phyloP scores from a whole-genome alignment of 495 filamentous ascomycete species.

The Coniosporium apollinis region DNA sequence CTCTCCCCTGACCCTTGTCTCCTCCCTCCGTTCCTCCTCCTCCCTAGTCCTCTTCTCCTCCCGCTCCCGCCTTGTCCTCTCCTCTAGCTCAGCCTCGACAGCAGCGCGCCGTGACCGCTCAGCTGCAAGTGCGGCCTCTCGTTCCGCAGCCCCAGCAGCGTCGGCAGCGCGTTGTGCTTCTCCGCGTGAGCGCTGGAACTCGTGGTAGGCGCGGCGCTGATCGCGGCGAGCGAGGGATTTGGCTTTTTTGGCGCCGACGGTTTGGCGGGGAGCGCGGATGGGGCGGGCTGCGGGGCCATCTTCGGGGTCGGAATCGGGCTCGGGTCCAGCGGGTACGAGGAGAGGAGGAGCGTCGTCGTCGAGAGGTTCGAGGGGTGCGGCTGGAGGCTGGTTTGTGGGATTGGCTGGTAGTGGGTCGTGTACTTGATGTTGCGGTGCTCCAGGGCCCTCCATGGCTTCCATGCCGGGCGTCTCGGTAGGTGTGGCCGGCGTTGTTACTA shows the following conservation, averaged over 20 bases:
- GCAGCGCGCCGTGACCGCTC: conserved; percentile 25
- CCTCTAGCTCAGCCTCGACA: conserved; percentile 24
- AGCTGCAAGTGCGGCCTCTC: conserved; percentile 21
- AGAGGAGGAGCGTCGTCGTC: not conserved
- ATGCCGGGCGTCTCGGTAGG: no score
- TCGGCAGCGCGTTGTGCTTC: conserved; percentile 21
- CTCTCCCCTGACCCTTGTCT: conserved; percentile 18
- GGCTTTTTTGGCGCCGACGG: conserved; percentile 31
- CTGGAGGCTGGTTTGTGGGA: not conserved
- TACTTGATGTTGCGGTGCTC: no score
- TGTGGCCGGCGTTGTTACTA: not conserved
- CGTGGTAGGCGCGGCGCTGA: conserved; percentile 32
- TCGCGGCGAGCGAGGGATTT: conserved; percentile 26
- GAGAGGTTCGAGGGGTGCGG: not conserved
- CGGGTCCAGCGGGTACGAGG: no score
- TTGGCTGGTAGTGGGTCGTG: no score
- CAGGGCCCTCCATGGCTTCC: no score
- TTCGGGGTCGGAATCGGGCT: conserved; percentile 4
- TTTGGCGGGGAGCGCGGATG: conserved; percentile 13
- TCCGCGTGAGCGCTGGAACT: conserved; percentile 28
- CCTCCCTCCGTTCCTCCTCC: conserved; percentile 15
- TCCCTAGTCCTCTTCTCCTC: conserved; percentile 18
- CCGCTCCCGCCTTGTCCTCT: conserved; percentile 15
- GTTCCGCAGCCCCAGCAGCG: conserved; percentile 19
- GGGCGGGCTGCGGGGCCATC: not conserved